Evolutionary conservation across 768 basidiomycete species (phyloP).

Genomic region (Collybia mongolica): DNA sequence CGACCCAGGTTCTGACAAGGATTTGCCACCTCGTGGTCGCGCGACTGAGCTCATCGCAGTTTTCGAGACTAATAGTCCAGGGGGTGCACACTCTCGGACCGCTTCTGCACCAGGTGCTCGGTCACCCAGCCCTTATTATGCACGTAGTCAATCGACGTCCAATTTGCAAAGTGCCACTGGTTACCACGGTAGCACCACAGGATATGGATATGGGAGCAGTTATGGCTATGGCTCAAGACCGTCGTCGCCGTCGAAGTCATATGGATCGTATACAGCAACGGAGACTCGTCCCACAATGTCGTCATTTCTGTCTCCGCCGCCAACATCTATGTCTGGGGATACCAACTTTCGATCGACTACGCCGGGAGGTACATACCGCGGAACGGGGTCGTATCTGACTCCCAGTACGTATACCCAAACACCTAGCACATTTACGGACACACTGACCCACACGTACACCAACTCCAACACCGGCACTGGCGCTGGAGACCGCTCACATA

Average conservation of each 20-base stretch:
- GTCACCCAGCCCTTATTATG: conserved; percentile 33
- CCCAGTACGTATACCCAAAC: conserved; percentile 36
- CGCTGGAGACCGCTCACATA: conserved; percentile 31
- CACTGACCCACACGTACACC: conserved; percentile 22
- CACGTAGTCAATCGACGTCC: conserved; percentile 22
- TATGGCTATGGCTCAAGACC: conserved; percentile 40
- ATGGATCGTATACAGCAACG: conserved; percentile 34
- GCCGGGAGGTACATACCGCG: conserved; percentile 19
- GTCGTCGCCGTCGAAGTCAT: conserved; percentile 46
- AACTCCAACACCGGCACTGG: conserved; percentile 25
- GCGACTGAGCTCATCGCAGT: conserved; percentile 73
- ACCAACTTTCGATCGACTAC: conserved; percentile 26
- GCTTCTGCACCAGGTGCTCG: conserved; percentile 49
- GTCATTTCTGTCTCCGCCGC: conserved; percentile 49
- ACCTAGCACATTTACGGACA: conserved; percentile 33
- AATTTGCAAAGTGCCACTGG: conserved; percentile 26
- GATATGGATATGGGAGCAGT: conserved; percentile 26
- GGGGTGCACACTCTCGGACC: conserved; percentile 49
- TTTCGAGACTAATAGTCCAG: conserved; percentile 52
- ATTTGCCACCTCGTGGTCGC: conserved; percentile 51
- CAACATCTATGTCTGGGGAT: conserved; percentile 29
- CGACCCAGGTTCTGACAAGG: conserved; percentile 49
- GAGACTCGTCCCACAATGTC: conserved; percentile 31
- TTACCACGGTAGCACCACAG: conserved; percentile 27
- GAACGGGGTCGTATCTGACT: conserved; percentile 32